Conservation (phyloP, 805 yeast genomes). For the Aciculoconidium aculeatum region DNA sequence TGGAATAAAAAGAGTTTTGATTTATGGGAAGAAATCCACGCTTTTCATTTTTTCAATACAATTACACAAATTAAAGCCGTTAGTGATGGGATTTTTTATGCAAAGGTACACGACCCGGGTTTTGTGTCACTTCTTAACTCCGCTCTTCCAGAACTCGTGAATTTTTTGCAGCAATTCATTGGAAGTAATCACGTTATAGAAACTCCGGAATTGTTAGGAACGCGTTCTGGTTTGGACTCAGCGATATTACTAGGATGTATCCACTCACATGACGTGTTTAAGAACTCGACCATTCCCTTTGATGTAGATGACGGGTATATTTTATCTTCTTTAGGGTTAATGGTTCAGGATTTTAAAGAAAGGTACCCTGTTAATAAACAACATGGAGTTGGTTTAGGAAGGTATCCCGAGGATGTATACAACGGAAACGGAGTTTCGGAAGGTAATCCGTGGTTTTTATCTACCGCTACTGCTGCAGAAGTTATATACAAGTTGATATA, state of each 20-base stretch:
- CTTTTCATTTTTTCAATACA: slow-evolving; percentile 75
- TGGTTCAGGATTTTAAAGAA: slow-evolving; percentile 63
- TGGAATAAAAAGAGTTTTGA: slow-evolving; percentile 77
- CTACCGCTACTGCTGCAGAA: slow-evolving; percentile 67
- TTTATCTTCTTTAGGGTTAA: slow-evolving; percentile 55
- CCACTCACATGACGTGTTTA: slow-evolving; percentile 41
- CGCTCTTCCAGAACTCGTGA: slow-evolving; percentile 29
- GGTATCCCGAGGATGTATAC: slow-evolving; percentile 90
- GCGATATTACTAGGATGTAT: slow-evolving; percentile 59
- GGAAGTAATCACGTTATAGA: slow-evolving; percentile 58
- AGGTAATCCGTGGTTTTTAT: slow-evolving; percentile 93
- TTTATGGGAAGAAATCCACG: slow-evolving; percentile 84
- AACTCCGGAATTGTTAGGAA: slow-evolving; percentile 47
- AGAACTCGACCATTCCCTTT: slow-evolving; percentile 49
- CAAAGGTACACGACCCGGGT: slow-evolving; percentile 15
- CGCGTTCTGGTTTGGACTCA: slow-evolving; percentile 71
- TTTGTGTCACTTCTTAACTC: slow-evolving; percentile 24
- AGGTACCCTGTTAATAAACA: slow-evolving; percentile 82
- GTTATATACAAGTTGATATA: slow-evolving; percentile 50
- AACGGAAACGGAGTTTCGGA: slow-evolving; percentile 66
- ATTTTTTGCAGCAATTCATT: slow-evolving; percentile 33
- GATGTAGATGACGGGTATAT: slow-evolving; percentile 53
- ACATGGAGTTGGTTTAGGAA: slow-evolving; percentile 74
- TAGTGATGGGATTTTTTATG: slow-evolving; percentile 44
- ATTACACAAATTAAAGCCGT: slow-evolving; percentile 70